Evolutionary conservation across 1,284 basidiomycete species (phyloP).

Genomic region (Ganoderma meredithae): DNA sequence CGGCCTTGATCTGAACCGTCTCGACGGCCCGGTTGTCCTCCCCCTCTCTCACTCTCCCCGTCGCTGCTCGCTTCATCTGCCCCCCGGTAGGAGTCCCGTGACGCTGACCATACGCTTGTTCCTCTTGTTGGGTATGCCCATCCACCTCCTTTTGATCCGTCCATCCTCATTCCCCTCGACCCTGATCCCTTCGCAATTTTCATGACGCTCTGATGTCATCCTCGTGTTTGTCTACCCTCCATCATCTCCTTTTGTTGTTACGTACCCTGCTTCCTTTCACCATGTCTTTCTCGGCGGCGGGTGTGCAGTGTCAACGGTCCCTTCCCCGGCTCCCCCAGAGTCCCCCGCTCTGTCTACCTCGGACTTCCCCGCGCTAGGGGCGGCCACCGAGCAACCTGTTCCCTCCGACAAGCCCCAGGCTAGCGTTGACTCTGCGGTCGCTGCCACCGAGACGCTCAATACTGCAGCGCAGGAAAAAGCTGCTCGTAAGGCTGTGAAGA

Average conservation of each 20-base stretch:
- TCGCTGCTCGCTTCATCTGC: slow-evolving; percentile 38
- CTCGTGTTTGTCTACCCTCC: background rate
- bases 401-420: slow-evolving; percentile 40
- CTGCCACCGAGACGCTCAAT: slow-evolving; percentile 36
- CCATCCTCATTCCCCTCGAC: background rate
- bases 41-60: slow-evolving; percentile 39
- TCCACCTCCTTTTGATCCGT: background rate
- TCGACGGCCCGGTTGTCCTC: slow-evolving; percentile 43
- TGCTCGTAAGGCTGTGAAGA: slow-evolving; percentile 64
- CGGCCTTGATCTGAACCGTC: slow-evolving; percentile 58
- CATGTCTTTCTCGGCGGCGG: slow-evolving; percentile 20
- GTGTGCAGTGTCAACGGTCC: slow-evolving; percentile 54
- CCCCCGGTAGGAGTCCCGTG: slow-evolving; percentile 42
- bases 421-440: slow-evolving; percentile 26
- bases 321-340: slow-evolving; percentile 49
- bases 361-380: slow-evolving; percentile 70
- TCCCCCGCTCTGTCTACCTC: slow-evolving; percentile 62
- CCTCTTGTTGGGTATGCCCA: slow-evolving; percentile 28
- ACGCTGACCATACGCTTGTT: slow-evolving; percentile 46
- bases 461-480: slow-evolving; percentile 53
- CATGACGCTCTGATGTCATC: background rate
- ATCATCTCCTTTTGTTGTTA: slow-evolving; percentile 9
- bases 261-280: slow-evolving; percentile 44
- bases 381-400: slow-evolving; percentile 41
- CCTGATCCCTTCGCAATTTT: background rate